Percentiles rank a stretch among this genome's conserved stretches.
Evolutionary conservation across 305 asterid species (phyloP).

Genomic region (Euphrasia arctica): DNA sequence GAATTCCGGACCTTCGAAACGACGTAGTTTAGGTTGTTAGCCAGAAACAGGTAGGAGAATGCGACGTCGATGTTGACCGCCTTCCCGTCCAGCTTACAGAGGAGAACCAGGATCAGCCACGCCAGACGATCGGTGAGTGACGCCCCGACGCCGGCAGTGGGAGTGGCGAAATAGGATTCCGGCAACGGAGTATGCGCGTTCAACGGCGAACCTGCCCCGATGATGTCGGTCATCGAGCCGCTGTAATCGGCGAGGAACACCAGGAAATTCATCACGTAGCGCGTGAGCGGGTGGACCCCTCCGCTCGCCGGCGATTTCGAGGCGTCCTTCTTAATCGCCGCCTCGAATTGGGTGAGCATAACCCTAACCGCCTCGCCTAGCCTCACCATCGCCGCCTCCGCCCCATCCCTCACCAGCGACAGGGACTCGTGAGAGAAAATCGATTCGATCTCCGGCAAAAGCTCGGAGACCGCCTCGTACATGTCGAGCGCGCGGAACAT

Average conservation of each 20-base stretch:
- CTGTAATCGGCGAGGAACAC: slow-evolving; percentile 60
- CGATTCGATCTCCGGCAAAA: slow-evolving; percentile 47
- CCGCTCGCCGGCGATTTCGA: slow-evolving; percentile 28
- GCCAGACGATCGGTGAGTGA: slow-evolving; percentile 37
- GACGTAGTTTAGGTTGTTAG: slow-evolving; percentile 82
- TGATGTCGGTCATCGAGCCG: slow-evolving; percentile 49
- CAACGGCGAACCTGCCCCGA: slow-evolving; percentile 42
- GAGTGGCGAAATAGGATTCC: slow-evolving; percentile 4
- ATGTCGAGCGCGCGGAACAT: slow-evolving; percentile 56
- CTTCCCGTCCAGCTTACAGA: slow-evolving; percentile 80
- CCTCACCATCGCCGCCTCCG: slow-evolving; percentile 39
- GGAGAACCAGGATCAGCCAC: slow-evolving; percentile 77
- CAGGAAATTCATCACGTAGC: slow-evolving; percentile 67
- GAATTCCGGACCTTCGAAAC: slow-evolving; percentile 67
- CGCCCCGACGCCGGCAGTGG: neutral
- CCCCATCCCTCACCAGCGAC: slow-evolving; percentile 42
- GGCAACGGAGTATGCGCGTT: neutral
- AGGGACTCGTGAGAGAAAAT: slow-evolving; percentile 37
- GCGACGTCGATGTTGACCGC: slow-evolving; percentile 71
- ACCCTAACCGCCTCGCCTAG: slow-evolving; percentile 45
- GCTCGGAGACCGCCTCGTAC: slow-evolving; percentile 47
- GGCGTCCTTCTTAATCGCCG: no score
- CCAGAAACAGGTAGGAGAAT: slow-evolving; percentile 64
- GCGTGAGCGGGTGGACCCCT: slow-evolving; percentile 66
- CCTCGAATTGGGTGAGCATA: no score